phyloP scores from a whole-genome alignment of 2,329 filamentous ascomycete species.

The Huntiella omanensis region DNA sequence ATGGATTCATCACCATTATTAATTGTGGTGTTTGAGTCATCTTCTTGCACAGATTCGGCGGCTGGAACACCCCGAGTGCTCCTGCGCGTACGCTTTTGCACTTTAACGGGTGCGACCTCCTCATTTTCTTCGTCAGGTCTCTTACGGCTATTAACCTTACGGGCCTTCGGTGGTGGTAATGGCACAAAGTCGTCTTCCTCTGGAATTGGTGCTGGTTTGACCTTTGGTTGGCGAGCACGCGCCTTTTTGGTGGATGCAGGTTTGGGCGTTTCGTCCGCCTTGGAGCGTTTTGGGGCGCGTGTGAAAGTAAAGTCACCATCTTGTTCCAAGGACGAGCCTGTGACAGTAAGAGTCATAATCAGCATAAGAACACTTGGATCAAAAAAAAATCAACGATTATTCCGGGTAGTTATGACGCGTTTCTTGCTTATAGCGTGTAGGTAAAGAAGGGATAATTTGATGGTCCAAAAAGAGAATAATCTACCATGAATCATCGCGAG shows the following conservation, averaged over 20 bases:
- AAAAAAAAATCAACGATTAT: conserved; percentile 2
- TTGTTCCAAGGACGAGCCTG: conserved; percentile 38
- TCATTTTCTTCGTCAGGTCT: conserved; percentile 21
- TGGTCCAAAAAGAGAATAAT: neutral
- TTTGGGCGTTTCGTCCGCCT: conserved; percentile 28
- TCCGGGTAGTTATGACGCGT: neutral
- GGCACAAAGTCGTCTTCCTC: conserved; percentile 11
- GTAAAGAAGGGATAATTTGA: neutral
- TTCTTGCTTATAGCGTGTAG: neutral
- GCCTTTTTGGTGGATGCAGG: conserved; percentile 18
- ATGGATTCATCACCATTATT: conserved; percentile 1
- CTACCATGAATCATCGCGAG: neutral
- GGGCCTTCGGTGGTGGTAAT: conserved; percentile 13
- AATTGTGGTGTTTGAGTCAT: neutral
- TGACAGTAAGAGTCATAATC: conserved; percentile 15
- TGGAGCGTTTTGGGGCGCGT: conserved; percentile 45
- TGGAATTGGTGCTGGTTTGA: conserved; percentile 12
- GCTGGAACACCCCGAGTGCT: conserved; percentile 17
- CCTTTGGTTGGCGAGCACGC: conserved; percentile 23
- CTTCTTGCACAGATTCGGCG: neutral
- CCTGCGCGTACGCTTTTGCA: conserved; percentile 25
- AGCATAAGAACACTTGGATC: neutral
- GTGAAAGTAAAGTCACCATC: conserved; percentile 64
- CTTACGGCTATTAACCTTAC: conserved; percentile 22
- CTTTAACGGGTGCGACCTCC: conserved; percentile 20